Conservation (phyloP, 2,329 filamentous ascomycete species). For the Emericellopsis atlantica region DNA sequence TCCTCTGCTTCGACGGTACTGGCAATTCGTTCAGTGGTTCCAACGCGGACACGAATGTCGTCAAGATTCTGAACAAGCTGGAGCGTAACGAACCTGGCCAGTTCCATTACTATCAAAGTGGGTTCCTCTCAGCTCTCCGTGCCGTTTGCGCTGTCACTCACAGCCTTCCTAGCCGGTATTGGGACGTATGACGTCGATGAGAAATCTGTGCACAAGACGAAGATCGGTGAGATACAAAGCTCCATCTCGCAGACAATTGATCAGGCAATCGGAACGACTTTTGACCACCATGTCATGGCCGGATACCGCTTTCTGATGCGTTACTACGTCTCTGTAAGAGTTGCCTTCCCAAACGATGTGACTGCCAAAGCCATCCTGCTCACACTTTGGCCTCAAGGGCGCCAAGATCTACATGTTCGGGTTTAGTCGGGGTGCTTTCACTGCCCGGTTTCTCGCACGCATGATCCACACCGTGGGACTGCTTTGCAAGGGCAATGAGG, state of each 20-base stretch:
- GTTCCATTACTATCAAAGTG: constrained; percentile 37
- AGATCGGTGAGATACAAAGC: constrained; percentile 18
- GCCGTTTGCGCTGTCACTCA: neutral
- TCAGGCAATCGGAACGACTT: constrained; percentile 29
- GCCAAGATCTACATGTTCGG: constrained; percentile 54
- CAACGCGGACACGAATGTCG: constrained; percentile 38
- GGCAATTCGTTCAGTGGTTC: constrained; percentile 32
- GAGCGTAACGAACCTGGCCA: constrained; percentile 29
- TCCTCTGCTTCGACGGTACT: constrained; percentile 36
- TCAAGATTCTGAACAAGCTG: constrained; percentile 34
- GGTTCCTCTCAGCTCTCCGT: constrained; percentile 2
- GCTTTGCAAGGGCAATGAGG: constrained; percentile 70
- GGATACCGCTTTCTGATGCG: constrained; percentile 43
- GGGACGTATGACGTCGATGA: constrained; percentile 34
- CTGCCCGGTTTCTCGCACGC: constrained; percentile 64
- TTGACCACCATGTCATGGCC: constrained; percentile 36
- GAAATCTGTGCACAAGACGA: constrained; percentile 23
- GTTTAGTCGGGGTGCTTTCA: constrained; percentile 64
- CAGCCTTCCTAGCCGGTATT: constrained; percentile 24
- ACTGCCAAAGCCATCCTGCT: neutral
- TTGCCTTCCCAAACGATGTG: neutral
- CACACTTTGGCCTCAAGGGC: constrained; percentile 12
- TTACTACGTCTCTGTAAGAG: constrained; percentile 29
- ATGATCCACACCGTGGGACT: constrained; percentile 78
- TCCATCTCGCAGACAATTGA: constrained; percentile 26